Evolutionary conservation across 108 stramenopile genomes (phyloP), one percentile per base, ranked within the genome.

Genomic region (Skeletonema costatum): DNA sequence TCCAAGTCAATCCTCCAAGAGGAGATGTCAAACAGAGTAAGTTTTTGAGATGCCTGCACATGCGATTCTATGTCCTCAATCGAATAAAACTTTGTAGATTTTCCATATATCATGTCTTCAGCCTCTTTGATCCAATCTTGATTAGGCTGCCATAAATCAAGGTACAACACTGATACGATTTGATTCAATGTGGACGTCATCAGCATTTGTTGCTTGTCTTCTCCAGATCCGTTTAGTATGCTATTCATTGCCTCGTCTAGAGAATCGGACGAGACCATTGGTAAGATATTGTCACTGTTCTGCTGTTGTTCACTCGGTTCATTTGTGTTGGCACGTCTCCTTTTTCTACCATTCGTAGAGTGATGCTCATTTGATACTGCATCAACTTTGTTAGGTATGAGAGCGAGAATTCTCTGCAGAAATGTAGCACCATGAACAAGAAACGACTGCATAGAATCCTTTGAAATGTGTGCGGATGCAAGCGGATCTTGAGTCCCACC

Each of bases 11-110:
- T 9, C 8, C 67, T 70, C 66, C 78, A 78, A 2, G 61, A 48
- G 7, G 82, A 82, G 35, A 87, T 64, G 63, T 92, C 83, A 35
- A 89, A 63, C 30, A 76, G 51, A 3, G 38, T 59, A 33, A 94
- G 69, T 48, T 77, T 74, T 36, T 69, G 39, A 16, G 85, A 30
- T 13, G 68, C 48, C 5, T 67, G 62, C 13, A 86, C 11, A 30
- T 78, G 83, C 9, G 70, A 32, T 62, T 89, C 74, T 29, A 94
- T 71, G 32, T 90, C 86, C 48, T 77, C 76, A 38, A 82, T 76
- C 21, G 75, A 78, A 38, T 72, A 83, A n/a, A 63, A 66, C 21
- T 51, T 30, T 25, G 42, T 59, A 59, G 73, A 79, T 33, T 53
- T 17, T 39, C 67, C 68, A 44, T 32, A 38, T 48, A 61, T 51